phyloP scores from a whole-genome alignment of 345 rosid genomes.

The Physaria fendleri region DNA sequence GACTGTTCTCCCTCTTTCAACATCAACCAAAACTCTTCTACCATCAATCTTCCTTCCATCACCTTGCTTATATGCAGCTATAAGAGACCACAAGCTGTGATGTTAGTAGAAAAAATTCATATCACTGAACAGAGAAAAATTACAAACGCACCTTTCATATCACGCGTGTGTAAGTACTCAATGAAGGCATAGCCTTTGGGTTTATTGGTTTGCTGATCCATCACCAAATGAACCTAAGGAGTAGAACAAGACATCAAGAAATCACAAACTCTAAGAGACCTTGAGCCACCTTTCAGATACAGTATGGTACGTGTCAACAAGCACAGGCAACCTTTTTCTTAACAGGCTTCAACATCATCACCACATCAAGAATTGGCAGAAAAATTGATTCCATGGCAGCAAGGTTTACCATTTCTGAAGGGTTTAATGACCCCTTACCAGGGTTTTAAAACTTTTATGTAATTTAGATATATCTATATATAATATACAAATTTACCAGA shows the following conservation, averaged over 20 bases:
- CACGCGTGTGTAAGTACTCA: constrained; percentile 88
- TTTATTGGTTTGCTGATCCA: constrained; percentile 67
- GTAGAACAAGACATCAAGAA: constrained; percentile 32
- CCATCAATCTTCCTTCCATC: constrained; percentile 99
- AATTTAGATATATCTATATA: constrained; percentile 23
- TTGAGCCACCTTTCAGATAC: constrained; percentile 15
- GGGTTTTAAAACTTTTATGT: constrained; percentile 53
- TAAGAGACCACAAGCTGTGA: constrained; percentile 1
- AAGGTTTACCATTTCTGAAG: constrained; percentile 58
- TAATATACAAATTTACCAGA: constrained; percentile 55
- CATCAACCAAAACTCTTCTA: constrained; percentile 97
- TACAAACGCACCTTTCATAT: constrained; percentile 73
- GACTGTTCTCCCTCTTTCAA: constrained; percentile 96
- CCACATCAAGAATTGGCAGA: constrained; percentile 89
- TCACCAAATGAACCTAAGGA: constrained; percentile 70
- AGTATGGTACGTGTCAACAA: constrained; percentile 17
- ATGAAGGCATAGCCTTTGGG: constrained; percentile 97
- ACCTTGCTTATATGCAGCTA: constrained; percentile 98
- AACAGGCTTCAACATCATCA: constrained; percentile 93
- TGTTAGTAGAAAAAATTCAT: background rate
- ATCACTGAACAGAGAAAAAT: background rate
- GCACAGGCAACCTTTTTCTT: constrained; percentile 83
- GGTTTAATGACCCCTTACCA: constrained; percentile 95
- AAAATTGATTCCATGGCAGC: constrained; percentile 62
- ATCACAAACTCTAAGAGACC: constrained; percentile 13